Evolutionary conservation across 345 rosid genomes (phyloP), one percentile per base, ranked within the genome.

Genomic region (Theobroma cacao): DNA sequence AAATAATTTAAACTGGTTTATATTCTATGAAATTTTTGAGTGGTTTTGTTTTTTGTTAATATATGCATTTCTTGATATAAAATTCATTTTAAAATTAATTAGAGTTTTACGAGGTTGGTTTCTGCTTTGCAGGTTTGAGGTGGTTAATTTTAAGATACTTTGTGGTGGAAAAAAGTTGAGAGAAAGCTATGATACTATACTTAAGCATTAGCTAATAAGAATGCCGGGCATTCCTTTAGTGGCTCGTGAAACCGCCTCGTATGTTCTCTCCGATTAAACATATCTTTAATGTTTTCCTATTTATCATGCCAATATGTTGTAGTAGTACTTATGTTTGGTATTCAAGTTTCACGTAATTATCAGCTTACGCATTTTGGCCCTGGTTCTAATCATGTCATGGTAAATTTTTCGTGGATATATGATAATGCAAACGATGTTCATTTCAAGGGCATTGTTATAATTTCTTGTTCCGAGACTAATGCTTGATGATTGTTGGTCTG

Each of bases 221-320:
- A 94, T 94, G 98, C 98, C 96, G 83, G 94, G 98, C 90, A 91
- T 94, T 81, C 96, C 96, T 85, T 84, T 94, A 78, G 89, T 87
- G 61, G 81, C 89, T 83, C 96, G 91, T 73, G 91, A 90, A 87
- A 81, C 94, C 75, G 88, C 98, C 78, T 87, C 94, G 98, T 92
- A 86, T 22, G 89, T 86, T 75, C 67, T 76, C 76, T 76, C 3
- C 22, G 18, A 75, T 34, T 61, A 33, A 28, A 28, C 5, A 15
- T 43, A 41, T 59, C 7, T 74, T 5, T 67, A 13, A 20, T 14
- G 1, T n/a, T 33, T 20, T 47, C 20, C 6, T 33, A 11, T 52
- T 47, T 4, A 28, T 75, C 18, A 10, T 18, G 24, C 28, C 33
- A 12, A 31, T 34, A 47, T 62, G 64, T 53, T 34, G 14, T 55